These are phyloP conservation scores for Alternaria dauci DNA, from an alignment of 2,329 filamentous ascomycete genomes.

Conservation along the genomic window DNA sequence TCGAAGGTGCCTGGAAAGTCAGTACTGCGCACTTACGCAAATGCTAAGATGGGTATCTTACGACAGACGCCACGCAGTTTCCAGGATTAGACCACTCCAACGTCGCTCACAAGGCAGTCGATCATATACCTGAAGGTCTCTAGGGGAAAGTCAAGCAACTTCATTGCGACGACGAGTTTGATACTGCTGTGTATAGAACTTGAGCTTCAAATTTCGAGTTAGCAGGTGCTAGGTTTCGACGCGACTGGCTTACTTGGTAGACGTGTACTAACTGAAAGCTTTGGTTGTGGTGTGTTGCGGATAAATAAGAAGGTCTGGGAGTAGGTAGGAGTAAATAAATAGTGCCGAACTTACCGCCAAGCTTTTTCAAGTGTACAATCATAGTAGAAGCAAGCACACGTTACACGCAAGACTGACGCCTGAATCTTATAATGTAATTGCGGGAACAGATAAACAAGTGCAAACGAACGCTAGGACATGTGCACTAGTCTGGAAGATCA, in stretches of 20 bases:
- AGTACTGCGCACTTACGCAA: neutral
- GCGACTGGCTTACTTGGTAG: neutral
- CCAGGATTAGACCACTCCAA: neutral
- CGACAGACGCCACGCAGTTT: neutral
- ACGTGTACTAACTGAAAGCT: neutral
- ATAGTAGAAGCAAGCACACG: neutral
- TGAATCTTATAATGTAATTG: neutral
- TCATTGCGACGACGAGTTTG: neutral
- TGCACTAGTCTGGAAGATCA: too few species aligned
- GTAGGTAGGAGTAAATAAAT: neutral
- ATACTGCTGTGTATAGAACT: neutral
- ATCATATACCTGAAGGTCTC: conserved; percentile 8
- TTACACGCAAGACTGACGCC: neutral
- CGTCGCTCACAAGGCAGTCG: neutral
- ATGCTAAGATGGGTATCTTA: neutral
- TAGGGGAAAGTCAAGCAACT: conserved; percentile 5
- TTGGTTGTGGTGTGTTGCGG: neutral
- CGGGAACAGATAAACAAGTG: neutral
- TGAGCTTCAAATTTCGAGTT: neutral
- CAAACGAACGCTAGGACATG: neutral
- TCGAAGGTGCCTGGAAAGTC: neutral
- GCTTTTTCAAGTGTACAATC: neutral
- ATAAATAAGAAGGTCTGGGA: neutral
- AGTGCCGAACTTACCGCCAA: neutral
- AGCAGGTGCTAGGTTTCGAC: neutral